Evolutionary conservation across 2,329 filamentous ascomycete genomes (phyloP).

Genomic region (Ceratocystis cacaofunesta): DNA sequence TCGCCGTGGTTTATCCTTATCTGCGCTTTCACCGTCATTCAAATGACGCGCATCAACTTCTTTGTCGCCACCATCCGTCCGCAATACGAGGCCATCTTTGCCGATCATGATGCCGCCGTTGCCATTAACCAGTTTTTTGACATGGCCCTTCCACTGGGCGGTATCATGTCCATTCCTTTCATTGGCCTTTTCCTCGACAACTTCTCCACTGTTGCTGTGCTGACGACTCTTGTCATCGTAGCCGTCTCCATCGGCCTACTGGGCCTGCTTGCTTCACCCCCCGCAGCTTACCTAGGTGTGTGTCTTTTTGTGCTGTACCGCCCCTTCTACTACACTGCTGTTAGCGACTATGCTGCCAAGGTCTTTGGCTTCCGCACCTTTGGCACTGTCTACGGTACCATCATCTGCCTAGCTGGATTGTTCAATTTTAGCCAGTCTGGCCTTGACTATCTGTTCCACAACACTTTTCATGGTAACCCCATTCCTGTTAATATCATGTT

Average conservation of each 20-base stretch:
- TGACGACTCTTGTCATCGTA: conserved; percentile 51
- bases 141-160: conserved; percentile 60
- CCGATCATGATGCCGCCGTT: conserved; percentile 43
- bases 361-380: conserved; percentile 88
- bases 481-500: conserved; percentile 62
- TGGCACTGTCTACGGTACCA: conserved; percentile 82
- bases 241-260: conserved; percentile 65
- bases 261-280: conserved; percentile 52
- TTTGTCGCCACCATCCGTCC: conserved; percentile 75
- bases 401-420: conserved; percentile 73
- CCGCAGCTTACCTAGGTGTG: conserved; percentile 63
- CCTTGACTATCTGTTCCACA: conserved; percentile 64
- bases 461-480: conserved; percentile 55
- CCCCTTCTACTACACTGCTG: conserved; percentile 80
- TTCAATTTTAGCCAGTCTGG: conserved; percentile 73
- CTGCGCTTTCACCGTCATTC: conserved; percentile 61
- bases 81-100: conserved; percentile 66
- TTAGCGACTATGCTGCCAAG: conserved; percentile 80
- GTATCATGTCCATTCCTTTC: conserved; percentile 72
- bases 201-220: conserved; percentile 55
- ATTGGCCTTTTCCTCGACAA: conserved; percentile 69
- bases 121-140: conserved; percentile 76
- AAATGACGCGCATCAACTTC: conserved; percentile 78
- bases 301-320: conserved; percentile 70
- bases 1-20: conserved; percentile 78